A percentile compares a stretch with the other conserved stretches of the same genome.
Evolutionary conservation across 2,329 filamentous ascomycete genomes (phyloP).

Genomic region (Parafenestella ontariensis): DNA sequence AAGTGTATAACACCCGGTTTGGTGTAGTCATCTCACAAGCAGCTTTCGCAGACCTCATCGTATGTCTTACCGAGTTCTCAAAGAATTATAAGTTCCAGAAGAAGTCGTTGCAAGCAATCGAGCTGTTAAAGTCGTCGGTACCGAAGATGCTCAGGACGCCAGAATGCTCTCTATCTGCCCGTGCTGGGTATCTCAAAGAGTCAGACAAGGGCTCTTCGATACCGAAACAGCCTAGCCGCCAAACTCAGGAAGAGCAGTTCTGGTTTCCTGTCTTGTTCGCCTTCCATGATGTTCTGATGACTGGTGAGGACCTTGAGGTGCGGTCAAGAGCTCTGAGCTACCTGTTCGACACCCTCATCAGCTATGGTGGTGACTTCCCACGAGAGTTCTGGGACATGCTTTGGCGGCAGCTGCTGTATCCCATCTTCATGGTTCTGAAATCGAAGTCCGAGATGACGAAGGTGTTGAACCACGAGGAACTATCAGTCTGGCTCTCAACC

Average conservation of each 20-base stretch:
- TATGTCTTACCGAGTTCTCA: conserved; percentile 96
- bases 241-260: conserved; percentile 94
- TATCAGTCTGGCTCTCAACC: conserved; percentile 97
- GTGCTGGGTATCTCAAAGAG: conserved; percentile 59
- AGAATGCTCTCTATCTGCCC: conserved; percentile 86
- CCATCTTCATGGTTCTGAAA: conserved; percentile 97
- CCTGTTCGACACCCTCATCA: conserved; percentile 91
- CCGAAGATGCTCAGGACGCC: conserved; percentile 94
- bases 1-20: conserved; percentile 95
- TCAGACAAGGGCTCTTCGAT: conserved; percentile 59
- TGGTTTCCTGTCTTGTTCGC: conserved; percentile 99
- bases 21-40: conserved; percentile 95
- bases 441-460: conserved; percentile 97
- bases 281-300: conserved; percentile 99
- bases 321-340: conserved; percentile 89
- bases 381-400: conserved; percentile 98
- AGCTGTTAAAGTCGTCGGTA: conserved; percentile 91
- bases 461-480: conserved; percentile 91
- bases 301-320: conserved; percentile 96
- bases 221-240: conserved; percentile 72
- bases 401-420: conserved; percentile 95
- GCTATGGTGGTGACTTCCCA: conserved; percentile 89
- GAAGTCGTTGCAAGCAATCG: conserved; percentile 95
- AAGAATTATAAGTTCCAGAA: conserved; percentile 99
- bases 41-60: conserved; percentile 93